Evolutionary conservation across 371 early-diverging fungal genomes (phyloP), one percentile per base, ranked within the genome.

Genomic region (Mortierella sp.): DNA sequence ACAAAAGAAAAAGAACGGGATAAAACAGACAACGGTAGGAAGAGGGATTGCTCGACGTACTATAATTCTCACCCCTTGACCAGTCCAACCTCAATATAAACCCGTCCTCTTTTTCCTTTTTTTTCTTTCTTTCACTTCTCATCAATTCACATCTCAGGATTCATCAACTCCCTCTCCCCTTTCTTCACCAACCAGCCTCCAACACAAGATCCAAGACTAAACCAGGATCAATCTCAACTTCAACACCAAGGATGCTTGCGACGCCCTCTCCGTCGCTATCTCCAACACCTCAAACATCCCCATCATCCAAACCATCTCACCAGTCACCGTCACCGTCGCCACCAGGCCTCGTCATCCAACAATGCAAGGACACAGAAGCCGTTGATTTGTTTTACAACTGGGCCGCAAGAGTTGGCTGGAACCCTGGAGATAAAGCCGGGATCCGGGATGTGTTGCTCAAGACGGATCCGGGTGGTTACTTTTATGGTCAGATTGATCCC

Each of bases 381-480:
- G 14, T n/a, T 11, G 74, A 79, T 2, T 44, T 74, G 48, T 88
- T 80, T 34, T 84, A 75, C 45, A 11, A 24, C 24, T 88, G 84
- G 84, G 38, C 88, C 26, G 2, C 8, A 31, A 19, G 38, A 7
- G 88, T 82, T 38, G 78, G 80, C 0, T 88, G 88, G 88, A 88
- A 88, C 76, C 88, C 88, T 24, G 44, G 74, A 3, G 26, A 63
- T 42, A 76, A 81, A 26, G 88, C 80, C 7, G 42, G 70, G 7
- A 82, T 82, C 16, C n/a, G 82, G 44, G 78, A 81, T n/a, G 74
- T 82, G 60, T 80, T 60, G 42, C 60, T 68, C 82, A 79, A 78
- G 47, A 55, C 73, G 11, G 84, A 84, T 52, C 55, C 80, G 26
- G 8, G 76, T 14, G 82, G 74, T 24, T 88, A 84, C 76, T 76